These are phyloP conservation scores for Yarrowia sp. DNA, from an alignment of 805 yeast species.

Conservation along the genomic window DNA sequence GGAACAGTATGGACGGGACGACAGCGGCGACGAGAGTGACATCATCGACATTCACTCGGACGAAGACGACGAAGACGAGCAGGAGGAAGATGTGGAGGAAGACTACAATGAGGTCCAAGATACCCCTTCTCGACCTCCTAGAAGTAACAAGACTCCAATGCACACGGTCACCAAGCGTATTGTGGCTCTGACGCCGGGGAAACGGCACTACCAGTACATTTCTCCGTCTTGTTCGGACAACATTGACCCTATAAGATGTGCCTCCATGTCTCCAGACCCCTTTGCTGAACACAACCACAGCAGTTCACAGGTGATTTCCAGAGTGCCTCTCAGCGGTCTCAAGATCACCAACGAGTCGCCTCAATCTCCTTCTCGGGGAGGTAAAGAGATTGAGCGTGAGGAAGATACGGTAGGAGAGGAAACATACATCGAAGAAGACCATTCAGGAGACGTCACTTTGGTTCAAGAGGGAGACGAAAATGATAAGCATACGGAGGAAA, in stretches of 20 bases:
- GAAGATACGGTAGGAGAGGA: slow-evolving; percentile 9
- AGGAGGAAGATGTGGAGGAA: neutral
- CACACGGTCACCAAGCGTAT: slow-evolving; percentile 34
- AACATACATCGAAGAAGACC: slow-evolving; percentile 3
- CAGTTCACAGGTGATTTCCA: neutral
- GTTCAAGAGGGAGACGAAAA: neutral
- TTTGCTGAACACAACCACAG: slow-evolving; percentile 10
- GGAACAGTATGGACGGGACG: slow-evolving; percentile 2
- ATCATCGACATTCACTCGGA: slow-evolving; percentile 30
- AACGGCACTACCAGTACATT: slow-evolving; percentile 35
- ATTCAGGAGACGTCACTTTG: slow-evolving; percentile 10
- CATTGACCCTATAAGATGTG: slow-evolving; percentile 30
- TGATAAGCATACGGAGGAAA: neutral
- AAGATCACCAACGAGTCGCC: slow-evolving; percentile 34
- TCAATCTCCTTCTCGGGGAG: slow-evolving; percentile 18
- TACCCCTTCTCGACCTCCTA: slow-evolving; percentile 17
- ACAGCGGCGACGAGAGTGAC: slow-evolving; percentile 30
- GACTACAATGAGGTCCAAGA: neutral
- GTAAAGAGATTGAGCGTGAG: neutral
- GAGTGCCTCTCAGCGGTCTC: slow-evolving; percentile 8
- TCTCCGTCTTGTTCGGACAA: slow-evolving; percentile 37
- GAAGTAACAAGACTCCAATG: slow-evolving; percentile 20
- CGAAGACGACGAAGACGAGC: neutral
- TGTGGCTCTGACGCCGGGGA: slow-evolving; percentile 32
- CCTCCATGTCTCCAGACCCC: slow-evolving; percentile 31